These are phyloP conservation scores for Wickerhamiella musiphila DNA, from an alignment of 805 yeast genomes.

Conservation along the genomic window DNA sequence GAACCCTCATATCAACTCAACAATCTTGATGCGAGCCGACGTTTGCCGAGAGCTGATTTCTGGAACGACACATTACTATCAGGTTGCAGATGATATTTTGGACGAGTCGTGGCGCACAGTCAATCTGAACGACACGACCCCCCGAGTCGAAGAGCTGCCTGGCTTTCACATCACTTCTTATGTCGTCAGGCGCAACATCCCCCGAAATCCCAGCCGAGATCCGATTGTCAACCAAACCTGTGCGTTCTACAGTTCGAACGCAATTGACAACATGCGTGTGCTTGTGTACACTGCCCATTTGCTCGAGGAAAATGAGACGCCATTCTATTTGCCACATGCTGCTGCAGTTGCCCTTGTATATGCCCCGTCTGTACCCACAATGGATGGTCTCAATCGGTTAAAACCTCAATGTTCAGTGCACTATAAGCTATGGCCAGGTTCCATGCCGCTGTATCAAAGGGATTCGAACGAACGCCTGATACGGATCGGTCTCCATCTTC, in stretches of 20 bases:
- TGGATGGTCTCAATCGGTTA: no score
- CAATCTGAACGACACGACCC: conserved; percentile 5
- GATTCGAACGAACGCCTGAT: conserved; percentile 37
- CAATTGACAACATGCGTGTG: conserved; percentile 24
- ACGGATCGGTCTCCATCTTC: conserved; percentile 64
- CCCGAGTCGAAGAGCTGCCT: conserved; percentile 4
- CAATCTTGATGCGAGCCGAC: conserved; percentile 81
- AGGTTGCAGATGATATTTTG: not conserved
- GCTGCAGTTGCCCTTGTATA: conserved; percentile 53
- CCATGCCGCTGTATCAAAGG: conserved; percentile 2
- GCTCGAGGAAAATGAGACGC: conserved; percentile 37
- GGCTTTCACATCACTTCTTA: conserved; percentile 5
- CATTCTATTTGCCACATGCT: conserved; percentile 81
- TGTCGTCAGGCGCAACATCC: conserved; percentile 74
- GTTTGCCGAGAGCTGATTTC: no score
- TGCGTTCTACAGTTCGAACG: conserved; percentile 26
- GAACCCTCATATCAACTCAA: conserved; percentile 82
- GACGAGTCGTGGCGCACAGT: conserved; percentile 5
- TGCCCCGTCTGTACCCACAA: conserved; percentile 25
- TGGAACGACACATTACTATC: not conserved
- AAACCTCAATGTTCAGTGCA: conserved; percentile 41
- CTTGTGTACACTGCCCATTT: conserved; percentile 72
- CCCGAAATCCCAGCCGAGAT: conserved; percentile 80
- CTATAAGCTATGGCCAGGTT: conserved; percentile 42
- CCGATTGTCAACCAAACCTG: conserved; percentile 75